Conservation (phyloP, 2,329 filamentous ascomycete species). For the Thielaviopsis punctulata region DNA sequence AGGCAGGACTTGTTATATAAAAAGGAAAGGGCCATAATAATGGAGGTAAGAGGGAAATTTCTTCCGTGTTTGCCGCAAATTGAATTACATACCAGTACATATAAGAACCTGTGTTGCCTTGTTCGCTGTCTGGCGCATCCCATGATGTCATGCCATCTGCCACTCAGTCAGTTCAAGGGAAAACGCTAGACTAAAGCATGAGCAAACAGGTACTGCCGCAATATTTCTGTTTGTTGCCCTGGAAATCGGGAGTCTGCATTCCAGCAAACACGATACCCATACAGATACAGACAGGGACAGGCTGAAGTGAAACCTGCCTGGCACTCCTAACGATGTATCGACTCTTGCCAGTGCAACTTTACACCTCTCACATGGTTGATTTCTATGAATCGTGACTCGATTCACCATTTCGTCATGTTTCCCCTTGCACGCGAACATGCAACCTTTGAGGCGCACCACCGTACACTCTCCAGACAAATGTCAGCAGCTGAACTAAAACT, state of each 20-base stretch:
- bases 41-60: too few relatives aligned
- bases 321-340: not conserved
- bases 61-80: too few relatives aligned
- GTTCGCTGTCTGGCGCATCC: too few relatives aligned
- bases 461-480: constrained; percentile 5
- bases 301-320: not conserved
- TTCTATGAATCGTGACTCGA: not conserved
- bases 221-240: not conserved
- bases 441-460: constrained; percentile 6
- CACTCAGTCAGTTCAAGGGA: too few relatives aligned
- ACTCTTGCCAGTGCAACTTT: not conserved
- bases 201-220: too few relatives aligned
- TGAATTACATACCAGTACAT: too few relatives aligned
- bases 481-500: constrained; percentile 41
- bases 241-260: not conserved
- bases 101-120: too few relatives aligned
- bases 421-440: not conserved
- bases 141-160: too few relatives aligned
- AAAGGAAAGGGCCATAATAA: too few relatives aligned
- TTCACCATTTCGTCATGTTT: not conserved
- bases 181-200: not conserved
- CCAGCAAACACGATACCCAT: not conserved
- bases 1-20: too few relatives aligned
- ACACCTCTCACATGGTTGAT: not conserved
- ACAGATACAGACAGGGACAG: too few relatives aligned